Evolutionary conservation across 495 filamentous ascomycete species (phyloP), one percentile per base, ranked within the genome.

Genomic region (Hypoxylon crocopeplum): DNA sequence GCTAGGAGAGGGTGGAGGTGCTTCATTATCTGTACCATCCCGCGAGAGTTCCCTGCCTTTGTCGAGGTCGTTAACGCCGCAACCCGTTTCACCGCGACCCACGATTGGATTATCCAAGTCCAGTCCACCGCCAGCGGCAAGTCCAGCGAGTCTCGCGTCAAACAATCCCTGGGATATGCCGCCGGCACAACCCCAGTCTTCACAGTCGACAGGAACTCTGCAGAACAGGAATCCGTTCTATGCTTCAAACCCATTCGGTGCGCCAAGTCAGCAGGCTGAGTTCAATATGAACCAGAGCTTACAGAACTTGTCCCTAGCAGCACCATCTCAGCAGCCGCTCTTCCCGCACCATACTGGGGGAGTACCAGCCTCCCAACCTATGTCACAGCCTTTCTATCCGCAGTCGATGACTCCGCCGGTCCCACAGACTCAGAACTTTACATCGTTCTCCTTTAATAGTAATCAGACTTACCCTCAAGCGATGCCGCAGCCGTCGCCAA

Each of bases 311-410:
- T 83, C 87, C n/a, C 73, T 93, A n/a, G n/a, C n/a, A 13, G 82
- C 86, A 12, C 65, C 75, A 12, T 77, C 84, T 8, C 83, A 83
- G 59, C 85, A 86, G 59, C 84, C 87, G 12, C 77, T 96, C 24
- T 94, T 93, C 67, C 91, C 91, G 0, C 84, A 96, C 72, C 86
- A 88, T 17, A 95, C 91, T 5, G 93, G 92, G 7, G 91, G 91
- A 25, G 80, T 88, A 62, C 81, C 84, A 15, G 77, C 75, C 30
- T 78, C 82, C 24, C 84, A 84, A 34, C 76, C 77, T 19, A 69
- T 75, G 69, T 71, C 51, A 17, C 81, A 83, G 52, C 39, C 76
- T 6, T 34, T 65, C 39, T 74, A 74, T 58, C 82, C 77, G 62
- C 85, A 83, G 53, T 75, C 84, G 36, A 83, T 83, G 66, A 85